phyloP scores from a whole-genome alignment of 495 filamentous ascomycete genomes.

The Hapsidospora chrysogenum region DNA sequence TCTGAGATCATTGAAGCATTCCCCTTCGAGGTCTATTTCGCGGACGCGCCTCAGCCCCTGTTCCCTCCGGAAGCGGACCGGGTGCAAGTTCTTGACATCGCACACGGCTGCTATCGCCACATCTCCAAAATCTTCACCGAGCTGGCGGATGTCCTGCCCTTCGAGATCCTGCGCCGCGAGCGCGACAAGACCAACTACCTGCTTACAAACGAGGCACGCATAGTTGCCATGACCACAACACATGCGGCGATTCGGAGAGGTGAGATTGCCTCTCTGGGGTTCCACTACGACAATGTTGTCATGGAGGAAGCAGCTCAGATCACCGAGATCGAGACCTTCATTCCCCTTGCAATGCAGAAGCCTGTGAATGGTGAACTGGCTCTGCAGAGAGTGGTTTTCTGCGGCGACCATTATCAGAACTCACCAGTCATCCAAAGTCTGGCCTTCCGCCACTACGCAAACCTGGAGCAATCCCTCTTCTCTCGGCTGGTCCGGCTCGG shows the following conservation, averaged over 20 bases:
- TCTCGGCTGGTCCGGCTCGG: conserved; percentile 77
- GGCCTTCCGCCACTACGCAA: conserved; percentile 91
- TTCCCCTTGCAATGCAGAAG: conserved; percentile 79
- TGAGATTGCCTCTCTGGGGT: conserved; percentile 81
- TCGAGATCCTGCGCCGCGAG: conserved; percentile 77
- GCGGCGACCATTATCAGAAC: conserved; percentile 93
- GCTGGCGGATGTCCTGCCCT: conserved; percentile 83
- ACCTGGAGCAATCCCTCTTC: conserved; percentile 91
- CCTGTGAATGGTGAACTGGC: conserved; percentile 54
- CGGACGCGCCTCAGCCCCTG: conserved; percentile 71
- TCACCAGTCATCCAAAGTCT: conserved; percentile 90
- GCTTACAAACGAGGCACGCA: conserved; percentile 82
- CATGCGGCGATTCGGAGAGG: conserved; percentile 94
- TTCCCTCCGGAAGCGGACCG: conserved; percentile 47
- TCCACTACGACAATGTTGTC: conserved; percentile 93
- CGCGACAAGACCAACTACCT: conserved; percentile 92
- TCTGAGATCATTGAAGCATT: conserved; percentile 55
- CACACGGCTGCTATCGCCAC: conserved; percentile 76
- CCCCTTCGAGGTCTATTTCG: conserved; percentile 82
- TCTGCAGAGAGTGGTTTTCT: conserved; percentile 77
- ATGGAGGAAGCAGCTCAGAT: conserved; percentile 99
- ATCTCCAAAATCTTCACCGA: conserved; percentile 85
- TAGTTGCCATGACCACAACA: conserved; percentile 96
- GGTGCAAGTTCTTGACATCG: conserved; percentile 59
- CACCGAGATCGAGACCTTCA: conserved; percentile 94